These are phyloP conservation scores for Cupressus sempervirens DNA, from an alignment of 75 land plant genomes.

Conservation along the genomic window DNA sequence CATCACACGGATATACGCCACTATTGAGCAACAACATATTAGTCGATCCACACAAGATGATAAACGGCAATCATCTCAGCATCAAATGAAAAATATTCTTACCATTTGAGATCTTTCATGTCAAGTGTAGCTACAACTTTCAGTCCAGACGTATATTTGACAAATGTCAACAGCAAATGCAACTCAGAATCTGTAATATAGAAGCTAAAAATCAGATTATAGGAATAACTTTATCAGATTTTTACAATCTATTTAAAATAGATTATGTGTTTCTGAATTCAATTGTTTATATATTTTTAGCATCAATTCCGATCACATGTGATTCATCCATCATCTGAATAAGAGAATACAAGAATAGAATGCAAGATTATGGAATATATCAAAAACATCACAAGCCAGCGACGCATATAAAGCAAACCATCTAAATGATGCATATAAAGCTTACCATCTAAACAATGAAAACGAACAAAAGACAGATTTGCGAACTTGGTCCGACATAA, in stretches of 20 bases:
- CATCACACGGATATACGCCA: not conserved
- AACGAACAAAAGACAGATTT: constrained; percentile 5
- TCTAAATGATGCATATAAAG: not conserved
- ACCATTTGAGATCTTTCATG: not conserved
- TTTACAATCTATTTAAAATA: too few species aligned
- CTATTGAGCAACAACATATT: not conserved
- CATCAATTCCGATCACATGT: too few species aligned
- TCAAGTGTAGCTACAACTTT: not conserved
- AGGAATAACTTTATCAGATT: too few species aligned
- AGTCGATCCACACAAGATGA: not conserved
- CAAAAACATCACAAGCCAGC: not conserved
- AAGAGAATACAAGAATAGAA: too few species aligned
- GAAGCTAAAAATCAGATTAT: not conserved
- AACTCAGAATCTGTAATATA: not conserved
- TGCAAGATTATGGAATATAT: too few species aligned
- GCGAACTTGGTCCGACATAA: not conserved
- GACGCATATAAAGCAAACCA: not conserved
- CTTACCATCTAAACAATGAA: constrained; percentile 1
- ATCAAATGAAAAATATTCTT: not conserved
- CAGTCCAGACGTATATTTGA: not conserved
- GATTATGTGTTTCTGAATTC: too few species aligned
- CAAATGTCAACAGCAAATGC: constrained; percentile 1
- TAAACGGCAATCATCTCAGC: not conserved
- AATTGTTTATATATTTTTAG: too few species aligned
- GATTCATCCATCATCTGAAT: too few species aligned